phyloP scores from a whole-genome alignment of 768 basidiomycete genomes.

The Xerocomus brunneocitrinus region DNA sequence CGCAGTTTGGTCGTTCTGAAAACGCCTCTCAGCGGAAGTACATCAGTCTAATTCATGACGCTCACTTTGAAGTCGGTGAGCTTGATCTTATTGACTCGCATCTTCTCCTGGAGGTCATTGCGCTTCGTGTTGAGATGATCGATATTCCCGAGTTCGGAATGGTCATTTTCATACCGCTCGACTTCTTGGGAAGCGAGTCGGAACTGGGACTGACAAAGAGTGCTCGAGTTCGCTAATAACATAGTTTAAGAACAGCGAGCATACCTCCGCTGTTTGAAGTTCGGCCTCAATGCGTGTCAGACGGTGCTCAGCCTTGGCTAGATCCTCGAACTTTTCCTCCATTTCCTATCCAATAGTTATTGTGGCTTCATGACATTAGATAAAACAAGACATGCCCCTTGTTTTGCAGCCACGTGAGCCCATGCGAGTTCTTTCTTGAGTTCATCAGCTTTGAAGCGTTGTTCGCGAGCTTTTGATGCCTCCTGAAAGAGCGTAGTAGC shows the following conservation, averaged over 20 bases:
- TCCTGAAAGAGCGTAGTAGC: constrained; percentile 61
- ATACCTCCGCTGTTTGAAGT: constrained; percentile 38
- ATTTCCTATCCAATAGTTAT: constrained; percentile 36
- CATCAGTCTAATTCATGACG: neutral
- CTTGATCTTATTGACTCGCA: constrained; percentile 43
- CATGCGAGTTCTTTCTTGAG: constrained; percentile 82
- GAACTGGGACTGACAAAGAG: constrained; percentile 29
- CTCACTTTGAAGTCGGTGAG: constrained; percentile 45
- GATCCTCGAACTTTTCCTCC: constrained; percentile 37
- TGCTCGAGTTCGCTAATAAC: neutral
- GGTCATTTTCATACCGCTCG: constrained; percentile 36
- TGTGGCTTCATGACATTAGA: neutral
- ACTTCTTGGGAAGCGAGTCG: constrained; percentile 34
- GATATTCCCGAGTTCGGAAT: constrained; percentile 41
- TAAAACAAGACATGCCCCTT: constrained; percentile 44
- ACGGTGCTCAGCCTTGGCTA: constrained; percentile 36
- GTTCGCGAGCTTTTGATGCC: constrained; percentile 68
- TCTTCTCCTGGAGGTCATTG: constrained; percentile 34
- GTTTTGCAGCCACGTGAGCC: constrained; percentile 75
- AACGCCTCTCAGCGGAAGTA: constrained; percentile 2
- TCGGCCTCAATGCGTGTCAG: constrained; percentile 39
- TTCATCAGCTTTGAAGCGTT: constrained; percentile 61
- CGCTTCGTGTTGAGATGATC: constrained; percentile 41
- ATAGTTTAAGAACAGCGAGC: neutral
- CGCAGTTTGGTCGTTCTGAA: constrained; percentile 46